phyloP scores from a whole-genome alignment of 805 yeast genomes.

The Cyberlindnera americana region DNA sequence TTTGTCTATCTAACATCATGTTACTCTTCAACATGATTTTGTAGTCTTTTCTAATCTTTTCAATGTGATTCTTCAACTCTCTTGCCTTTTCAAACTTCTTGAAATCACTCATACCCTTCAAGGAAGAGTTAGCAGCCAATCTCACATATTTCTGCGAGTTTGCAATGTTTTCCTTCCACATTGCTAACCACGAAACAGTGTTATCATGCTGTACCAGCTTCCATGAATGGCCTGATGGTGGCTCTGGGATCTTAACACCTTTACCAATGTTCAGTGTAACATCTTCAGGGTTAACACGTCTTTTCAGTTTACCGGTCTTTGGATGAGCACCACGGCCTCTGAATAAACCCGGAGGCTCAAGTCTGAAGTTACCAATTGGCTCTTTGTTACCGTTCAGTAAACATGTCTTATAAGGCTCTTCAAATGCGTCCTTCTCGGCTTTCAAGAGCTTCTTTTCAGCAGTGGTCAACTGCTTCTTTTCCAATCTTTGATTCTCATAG shows the following conservation, averaged over 20 bases:
- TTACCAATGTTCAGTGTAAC: slow-evolving; percentile 78
- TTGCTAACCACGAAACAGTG: slow-evolving; percentile 92
- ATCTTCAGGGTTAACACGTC: slow-evolving; percentile 86
- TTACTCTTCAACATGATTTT: slow-evolving; percentile 62
- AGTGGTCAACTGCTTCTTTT: slow-evolving; percentile 61
- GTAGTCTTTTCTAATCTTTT: slow-evolving; percentile 71
- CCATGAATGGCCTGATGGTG: slow-evolving; percentile 90
- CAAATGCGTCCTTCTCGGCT: slow-evolving; percentile 67
- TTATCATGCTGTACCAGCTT: slow-evolving; percentile 85
- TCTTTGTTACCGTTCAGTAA: slow-evolving; percentile 82
- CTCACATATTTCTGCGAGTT: slow-evolving; percentile 83
- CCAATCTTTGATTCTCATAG: slow-evolving; percentile 66
- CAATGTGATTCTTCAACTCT: slow-evolving; percentile 71
- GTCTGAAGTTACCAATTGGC: slow-evolving; percentile 88
- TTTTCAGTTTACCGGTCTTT: slow-evolving; percentile 85
- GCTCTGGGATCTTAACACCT: slow-evolving; percentile 67
- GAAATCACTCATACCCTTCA: slow-evolving; percentile 87
- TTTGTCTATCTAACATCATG: slow-evolving; percentile 81
- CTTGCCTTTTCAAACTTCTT: slow-evolving; percentile 94
- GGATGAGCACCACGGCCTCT: slow-evolving; percentile 98
- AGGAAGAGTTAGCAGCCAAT: slow-evolving; percentile 84
- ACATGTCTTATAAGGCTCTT: slow-evolving; percentile 81
- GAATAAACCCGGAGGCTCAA: slow-evolving; percentile 95
- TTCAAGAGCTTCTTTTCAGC: slow-evolving; percentile 76
- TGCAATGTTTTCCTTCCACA: slow-evolving; percentile 93